A percentile compares a stretch with the other conserved stretches of the same genome.
These are phyloP conservation scores for Apiospora marii DNA, from an alignment of 2,329 filamentous ascomycete species.

Conservation along the genomic window DNA sequence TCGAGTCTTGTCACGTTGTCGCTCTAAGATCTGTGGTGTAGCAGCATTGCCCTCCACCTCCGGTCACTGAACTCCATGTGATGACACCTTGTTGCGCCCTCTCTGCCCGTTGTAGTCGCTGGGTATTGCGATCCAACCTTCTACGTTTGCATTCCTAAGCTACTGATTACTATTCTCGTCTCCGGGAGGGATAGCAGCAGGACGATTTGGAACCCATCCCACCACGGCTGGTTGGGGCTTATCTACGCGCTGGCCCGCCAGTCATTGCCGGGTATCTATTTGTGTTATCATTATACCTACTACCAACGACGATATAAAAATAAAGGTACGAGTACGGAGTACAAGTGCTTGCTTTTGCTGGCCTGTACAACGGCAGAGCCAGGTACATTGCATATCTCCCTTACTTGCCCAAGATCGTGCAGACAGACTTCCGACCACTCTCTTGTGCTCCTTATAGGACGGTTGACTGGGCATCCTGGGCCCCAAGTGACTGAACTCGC, in stretches of 20 bases:
- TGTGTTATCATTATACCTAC: background rate
- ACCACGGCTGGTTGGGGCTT: background rate
- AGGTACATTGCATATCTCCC: constrained; percentile 2
- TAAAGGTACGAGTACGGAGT: background rate
- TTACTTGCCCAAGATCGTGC: constrained; percentile 15
- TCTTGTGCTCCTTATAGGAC: background rate
- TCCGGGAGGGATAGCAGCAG: background rate
- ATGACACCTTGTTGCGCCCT: background rate
- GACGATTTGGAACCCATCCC: constrained; percentile 12
- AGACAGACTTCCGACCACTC: background rate
- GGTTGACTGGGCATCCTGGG: background rate
- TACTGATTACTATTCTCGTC: constrained; percentile 16
- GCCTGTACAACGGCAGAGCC: background rate
- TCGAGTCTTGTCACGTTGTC: background rate
- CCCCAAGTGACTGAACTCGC: background rate
- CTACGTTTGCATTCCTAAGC: background rate
- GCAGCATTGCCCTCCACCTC: background rate
- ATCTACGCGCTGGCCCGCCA: constrained; percentile 3
- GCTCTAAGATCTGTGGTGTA: background rate
- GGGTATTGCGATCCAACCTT: background rate
- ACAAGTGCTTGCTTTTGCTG: background rate
- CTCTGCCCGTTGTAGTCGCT: background rate
- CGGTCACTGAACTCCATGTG: background rate
- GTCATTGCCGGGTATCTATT: background rate
- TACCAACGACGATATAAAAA: background rate